Evolutionary conservation across 1,284 basidiomycete genomes (phyloP), one percentile per base, ranked within the genome.

Genomic region (Malassezia caprae): DNA sequence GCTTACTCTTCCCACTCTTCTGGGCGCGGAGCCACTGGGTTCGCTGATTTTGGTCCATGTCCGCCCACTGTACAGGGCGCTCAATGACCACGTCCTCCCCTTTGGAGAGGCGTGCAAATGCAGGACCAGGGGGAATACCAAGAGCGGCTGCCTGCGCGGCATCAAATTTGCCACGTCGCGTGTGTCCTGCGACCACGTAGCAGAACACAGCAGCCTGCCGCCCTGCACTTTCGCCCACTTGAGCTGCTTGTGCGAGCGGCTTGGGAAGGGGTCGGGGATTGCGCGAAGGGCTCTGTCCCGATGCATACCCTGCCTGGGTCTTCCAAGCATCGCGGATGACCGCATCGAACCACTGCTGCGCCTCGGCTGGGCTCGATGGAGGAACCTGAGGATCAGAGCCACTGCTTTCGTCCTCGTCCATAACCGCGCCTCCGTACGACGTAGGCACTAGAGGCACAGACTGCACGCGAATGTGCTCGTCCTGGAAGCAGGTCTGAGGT

Each of bases 131-230:
- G 1, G 81, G 79, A 3, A 96, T 78, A 8, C 85, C 84, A 0
- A 90, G 78, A 30, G 77, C 80, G 6, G 78, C 69, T 0, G 90
- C 88, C 60, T 82, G 83, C 53, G 76, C 76, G 0, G 76, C 82
- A 60, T 93, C 82, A 68, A 96, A 93, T 75, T 87, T 89, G n/a
- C 90, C 90, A 3, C 88, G 82, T 34, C 84, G 78, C 2, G 79
- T 79, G 0, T 89, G 87, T 0, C 88, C 88, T 45, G 87, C 79
- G 39, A 85, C 75, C 23, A 91, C 79, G 72, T 90, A 94, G 21
- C 77, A 76, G 0, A 71, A 39, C 0, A 69, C 61, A 8, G 64
- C 59, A 1, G 67, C 60, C 21, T 61, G 61, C 8, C 47, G 54
- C 8, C 46, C 46, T 8, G 48, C 44, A 17, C 48, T 48, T 13